Conservation (phyloP, 169 alveolate species). For the Plasmodium sp. region DNA sequence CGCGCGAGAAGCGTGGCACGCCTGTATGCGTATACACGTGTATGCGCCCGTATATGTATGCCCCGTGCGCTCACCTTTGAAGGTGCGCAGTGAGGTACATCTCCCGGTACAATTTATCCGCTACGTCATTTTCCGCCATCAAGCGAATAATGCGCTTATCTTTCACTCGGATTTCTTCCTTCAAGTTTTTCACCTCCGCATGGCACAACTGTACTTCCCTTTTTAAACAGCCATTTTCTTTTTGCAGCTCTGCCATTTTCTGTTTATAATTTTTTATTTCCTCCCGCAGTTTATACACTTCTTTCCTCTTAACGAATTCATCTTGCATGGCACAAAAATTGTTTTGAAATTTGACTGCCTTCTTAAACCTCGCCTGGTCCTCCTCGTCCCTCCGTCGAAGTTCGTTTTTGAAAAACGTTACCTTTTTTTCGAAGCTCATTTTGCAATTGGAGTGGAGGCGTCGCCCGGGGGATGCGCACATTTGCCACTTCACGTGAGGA, state of each 20-base stretch:
- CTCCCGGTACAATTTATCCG: conserved; percentile 27
- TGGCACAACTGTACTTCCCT: conserved; percentile 7
- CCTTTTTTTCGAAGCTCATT: conserved; percentile 25
- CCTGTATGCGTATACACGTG: background rate
- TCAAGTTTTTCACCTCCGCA: conserved; percentile 15
- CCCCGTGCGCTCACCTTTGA: background rate
- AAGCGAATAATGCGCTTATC: conserved; percentile 25
- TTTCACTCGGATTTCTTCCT: conserved; percentile 16
- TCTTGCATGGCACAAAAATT: background rate
- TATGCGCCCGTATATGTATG: too few relatives aligned
- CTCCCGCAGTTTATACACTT: conserved; percentile 10
- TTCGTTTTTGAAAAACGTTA: conserved; percentile 19
- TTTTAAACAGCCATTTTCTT: conserved; percentile 41
- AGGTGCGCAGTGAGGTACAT: background rate
- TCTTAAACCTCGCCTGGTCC: conserved; percentile 27
- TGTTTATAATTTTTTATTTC: conserved; percentile 40
- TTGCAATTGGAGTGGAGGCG: background rate
- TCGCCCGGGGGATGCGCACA: background rate
- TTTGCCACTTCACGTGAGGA: too few relatives aligned
- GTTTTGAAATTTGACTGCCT: conserved; percentile 24
- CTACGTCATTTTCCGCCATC: conserved; percentile 18
- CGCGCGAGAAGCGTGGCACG: background rate
- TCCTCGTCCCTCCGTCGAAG: conserved; percentile 22
- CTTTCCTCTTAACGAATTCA: conserved; percentile 21
- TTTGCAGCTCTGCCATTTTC: conserved; percentile 19